Evolutionary conservation across 1,284 basidiomycete genomes (phyloP), one percentile per base, ranked within the genome.

Genomic region (Apiotrichum domesticum): DNA sequence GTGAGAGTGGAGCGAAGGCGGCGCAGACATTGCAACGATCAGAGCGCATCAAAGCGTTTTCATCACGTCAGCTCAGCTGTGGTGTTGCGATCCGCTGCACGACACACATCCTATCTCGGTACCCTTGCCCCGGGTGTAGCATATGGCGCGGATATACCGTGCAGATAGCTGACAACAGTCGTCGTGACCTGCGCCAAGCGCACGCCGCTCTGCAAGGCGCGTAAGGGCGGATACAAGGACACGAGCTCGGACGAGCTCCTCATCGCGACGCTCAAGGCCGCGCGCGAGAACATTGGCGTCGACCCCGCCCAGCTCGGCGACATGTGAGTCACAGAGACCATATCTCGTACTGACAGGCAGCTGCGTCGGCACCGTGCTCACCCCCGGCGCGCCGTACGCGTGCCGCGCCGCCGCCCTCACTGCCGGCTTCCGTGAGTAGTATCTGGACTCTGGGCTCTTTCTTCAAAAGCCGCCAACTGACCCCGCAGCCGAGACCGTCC

Each of bases 401-500:
- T 51, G 52, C 2, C 59, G 59, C 29, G 55, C 50, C 11, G 56
- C 56, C 7, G 45, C 59, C 14, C 53, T 61, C 42, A 55, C 53
- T 11, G 59, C 59, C 15, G 59, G 59, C 5, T 61, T 61, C 59
- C 59, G 57, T 58, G 41, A 54, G 57, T 52, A 4, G 21, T 21
- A 21, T 21, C 21, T 21, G 21, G 21, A 21, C 21, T 21, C 21
- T 21, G 21, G 21, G 21, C 21, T 21, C 21, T 21, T 21, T 21
- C 21, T 21, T 21, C 21, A 21, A 21, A 21, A 21, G 21, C 21
- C 21, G 21, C 21, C 21, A 21, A 21, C 21, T 21, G 21, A 21
- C 21, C 21, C 21, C n/a, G 1, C 37, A 58, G 54, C 52, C 47
- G 54, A 62, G 47, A 75, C 74, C 4, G 79, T 85, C 2, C 78